Percentiles rank a stretch among this genome's conserved stretches.
phyloP scores from a whole-genome alignment of 768 basidiomycete genomes.

The Boletus edulis region DNA sequence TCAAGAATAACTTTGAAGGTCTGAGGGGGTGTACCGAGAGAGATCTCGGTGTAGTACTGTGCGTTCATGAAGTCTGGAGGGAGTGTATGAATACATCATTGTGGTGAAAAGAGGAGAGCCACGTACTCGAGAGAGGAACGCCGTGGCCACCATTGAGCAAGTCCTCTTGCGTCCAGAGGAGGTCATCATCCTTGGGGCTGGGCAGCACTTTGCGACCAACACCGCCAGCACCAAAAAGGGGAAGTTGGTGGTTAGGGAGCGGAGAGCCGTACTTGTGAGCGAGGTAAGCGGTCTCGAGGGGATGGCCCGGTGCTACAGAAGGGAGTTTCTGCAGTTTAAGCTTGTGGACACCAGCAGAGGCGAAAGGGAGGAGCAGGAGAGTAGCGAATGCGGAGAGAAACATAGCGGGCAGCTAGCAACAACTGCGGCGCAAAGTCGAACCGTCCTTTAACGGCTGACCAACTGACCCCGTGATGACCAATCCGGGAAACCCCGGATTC shows the following conservation, averaged over 20 bases:
- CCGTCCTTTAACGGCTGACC: conserved; percentile 24
- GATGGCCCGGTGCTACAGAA: conserved; percentile 54
- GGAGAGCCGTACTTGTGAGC: conserved; percentile 86
- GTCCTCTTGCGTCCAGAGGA: conserved; percentile 82
- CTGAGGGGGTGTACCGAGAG: conserved; percentile 82
- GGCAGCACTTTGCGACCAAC: conserved; percentile 60
- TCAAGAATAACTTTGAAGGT: conserved; percentile 92
- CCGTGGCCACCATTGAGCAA: conserved; percentile 70
- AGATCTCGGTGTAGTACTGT: conserved; percentile 91
- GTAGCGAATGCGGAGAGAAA: conserved; percentile 40
- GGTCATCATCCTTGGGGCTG: conserved; percentile 49
- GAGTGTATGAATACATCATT: background rate
- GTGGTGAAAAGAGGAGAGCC: background rate
- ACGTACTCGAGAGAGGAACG: conserved; percentile 77
- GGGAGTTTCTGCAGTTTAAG: conserved; percentile 89
- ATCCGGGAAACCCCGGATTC: conserved; percentile 23
- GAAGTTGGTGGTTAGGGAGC: conserved; percentile 46
- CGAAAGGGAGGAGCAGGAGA: conserved; percentile 45
- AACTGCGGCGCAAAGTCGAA: conserved; percentile 1
- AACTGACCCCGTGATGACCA: background rate
- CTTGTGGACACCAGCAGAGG: conserved; percentile 64
- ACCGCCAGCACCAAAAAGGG: conserved; percentile 74
- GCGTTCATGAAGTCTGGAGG: conserved; percentile 92
- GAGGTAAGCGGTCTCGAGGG: conserved; percentile 78
- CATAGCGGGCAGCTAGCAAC: conserved; percentile 34